Evolutionary conservation across 768 basidiomycete genomes (phyloP), one percentile per base, ranked within the genome.

Genomic region (Boletellus emodensis): DNA sequence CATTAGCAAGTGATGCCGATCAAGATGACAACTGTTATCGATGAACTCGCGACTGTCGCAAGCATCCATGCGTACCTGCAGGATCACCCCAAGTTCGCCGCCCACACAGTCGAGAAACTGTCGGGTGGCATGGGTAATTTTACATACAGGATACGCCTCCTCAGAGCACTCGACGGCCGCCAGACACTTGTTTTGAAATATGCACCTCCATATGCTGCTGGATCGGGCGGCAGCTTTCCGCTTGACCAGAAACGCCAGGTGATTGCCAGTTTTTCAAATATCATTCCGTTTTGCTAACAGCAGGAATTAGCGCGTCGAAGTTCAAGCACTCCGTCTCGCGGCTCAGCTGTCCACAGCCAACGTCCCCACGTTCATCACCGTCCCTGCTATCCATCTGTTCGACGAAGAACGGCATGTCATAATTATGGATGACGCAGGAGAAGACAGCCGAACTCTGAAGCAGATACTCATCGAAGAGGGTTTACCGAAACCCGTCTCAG

Each of bases 351-450:
- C 76, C 20, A 33, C 33, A 2, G 7, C 33, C 2, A 68, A 71
- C 9, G 48, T 47, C 15, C 63, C 71, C 22, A 65, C 74, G 3
- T 44, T 77, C 15, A 72, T 81, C 42, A 74, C 71, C 2, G 75
- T 79, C 4, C 83, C 84, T 2, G 60, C 50, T 6, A 68, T 85
- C 14, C 68, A 77, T 57, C 63, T 71, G 32, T 76, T 78, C 59
- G 84, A 87, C 56, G 61, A 73, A 36, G 67, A 65, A 22, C 70
- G 61, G 10, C 70, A 77, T 52, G 77, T 75, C 13, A 72, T 86
- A 35, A 74, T 87, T 60, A 83, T 86, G 74, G 79, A 83, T 40
- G 85, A 87, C 51, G 74, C 72, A 45, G 84, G 85, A 4, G 61
- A 59, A 30, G 54, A 62, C 4, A 40, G 48, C 17, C 50, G 37